Evolutionary conservation across 2,329 filamentous ascomycete genomes (phyloP), one percentile per base, ranked within the genome.

Genomic region (Botrytis paeoniae): DNA sequence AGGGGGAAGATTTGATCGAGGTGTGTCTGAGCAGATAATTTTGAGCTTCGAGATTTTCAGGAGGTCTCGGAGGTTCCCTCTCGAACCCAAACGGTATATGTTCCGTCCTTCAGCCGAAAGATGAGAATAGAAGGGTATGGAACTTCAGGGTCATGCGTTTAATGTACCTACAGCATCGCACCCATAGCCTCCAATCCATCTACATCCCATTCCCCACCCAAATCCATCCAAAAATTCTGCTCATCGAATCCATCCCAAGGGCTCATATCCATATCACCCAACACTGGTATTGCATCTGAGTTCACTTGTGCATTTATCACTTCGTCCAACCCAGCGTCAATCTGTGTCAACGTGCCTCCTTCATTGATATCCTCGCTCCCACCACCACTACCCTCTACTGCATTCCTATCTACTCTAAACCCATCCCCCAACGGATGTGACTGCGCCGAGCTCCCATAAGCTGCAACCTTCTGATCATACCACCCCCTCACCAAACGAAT

Each of bases 191-290:
- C 54, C 5, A 35, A 64, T 12, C 25, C 57, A 48, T 70, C 57
- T 39, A 48, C 29, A 39, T 70, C 57, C 69, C 57, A 63, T 16
- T 64, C 69, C 1, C 41, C 54, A 70, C 39, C 57, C 29, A 61
- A 32, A n/a, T 64, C 57, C 57, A 70, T 63, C 57, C 69, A 63
- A 41, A 61, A 45, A 51, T n/a, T 62, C 10, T 45, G 59, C 12
- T 32, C 43, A 16, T 70, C 14, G 9, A 39, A 39, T 29, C 16
- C 25, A 62, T 45, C 10, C 57, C 69, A 64, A 10, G 32, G 6
- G 16, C 63, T 29, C 22, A 51, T 25, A 39, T 70, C 57, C 16
- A 39, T 3, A 22, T 51, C 57, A 29, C 32, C 43, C 32, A 64
- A 43, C 3, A 57, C 25, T 12, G 25, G 48, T 1, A 41, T 5